A percentile compares a stretch with the other conserved stretches of the same genome.
Conservation (phyloP, 257 asterid species). For the Capsicum baccatum region DNA sequence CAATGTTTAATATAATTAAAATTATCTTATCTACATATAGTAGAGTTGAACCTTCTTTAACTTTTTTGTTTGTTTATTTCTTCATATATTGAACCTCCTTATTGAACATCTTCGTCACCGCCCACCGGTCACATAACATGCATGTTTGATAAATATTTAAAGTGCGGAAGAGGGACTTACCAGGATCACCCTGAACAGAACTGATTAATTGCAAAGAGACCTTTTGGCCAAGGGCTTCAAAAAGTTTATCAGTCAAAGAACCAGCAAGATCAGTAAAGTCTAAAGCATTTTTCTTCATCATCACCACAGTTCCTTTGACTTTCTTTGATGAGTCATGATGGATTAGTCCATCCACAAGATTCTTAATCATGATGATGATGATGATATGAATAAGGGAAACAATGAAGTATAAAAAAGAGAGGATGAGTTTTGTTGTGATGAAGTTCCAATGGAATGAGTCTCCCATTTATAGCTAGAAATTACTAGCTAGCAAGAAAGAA, state of each 20-base stretch:
- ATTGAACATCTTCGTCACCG: too few species aligned
- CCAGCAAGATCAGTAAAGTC: conserved; percentile 25
- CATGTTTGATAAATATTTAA: background rate
- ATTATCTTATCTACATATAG: too few species aligned
- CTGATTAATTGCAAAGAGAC: conserved; percentile 23
- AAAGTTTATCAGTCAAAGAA: background rate
- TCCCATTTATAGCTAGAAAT: background rate
- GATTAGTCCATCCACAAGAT: background rate
- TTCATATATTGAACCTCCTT: too few species aligned
- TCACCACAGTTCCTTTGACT: conserved; percentile 19
- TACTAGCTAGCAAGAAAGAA: background rate
- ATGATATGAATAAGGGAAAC: background rate
- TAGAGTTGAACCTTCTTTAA: too few species aligned
- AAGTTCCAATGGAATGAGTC: background rate
- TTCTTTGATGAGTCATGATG: conserved; percentile 14
- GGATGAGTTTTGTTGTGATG: background rate
- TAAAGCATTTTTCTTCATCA: conserved; percentile 25
- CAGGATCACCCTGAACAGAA: background rate
- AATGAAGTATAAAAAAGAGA: background rate
- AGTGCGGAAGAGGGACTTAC: background rate
- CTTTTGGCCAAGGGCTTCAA: background rate
- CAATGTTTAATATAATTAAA: too few species aligned
- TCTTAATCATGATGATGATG: background rate
- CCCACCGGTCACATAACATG: background rate
- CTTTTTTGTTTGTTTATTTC: too few species aligned